Evolutionary conservation across 495 filamentous ascomycete genomes (phyloP).

Genomic region (Copromyces sp.): DNA sequence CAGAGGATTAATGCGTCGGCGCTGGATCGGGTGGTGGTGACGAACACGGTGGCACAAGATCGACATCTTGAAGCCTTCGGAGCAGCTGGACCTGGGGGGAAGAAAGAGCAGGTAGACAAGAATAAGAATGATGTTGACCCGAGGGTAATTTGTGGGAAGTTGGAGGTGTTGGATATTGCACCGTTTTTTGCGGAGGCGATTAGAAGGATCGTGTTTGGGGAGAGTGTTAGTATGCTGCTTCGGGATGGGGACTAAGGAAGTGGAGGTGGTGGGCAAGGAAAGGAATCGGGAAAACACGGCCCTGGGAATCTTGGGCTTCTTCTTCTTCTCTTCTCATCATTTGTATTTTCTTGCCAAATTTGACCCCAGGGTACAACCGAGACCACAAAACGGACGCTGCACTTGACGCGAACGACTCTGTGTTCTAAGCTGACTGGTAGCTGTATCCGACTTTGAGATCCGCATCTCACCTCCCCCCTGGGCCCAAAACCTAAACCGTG

Average conservation of each 20-base stretch:
- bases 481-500: neutral
- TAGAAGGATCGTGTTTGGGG: constrained; percentile 90
- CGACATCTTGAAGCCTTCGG: constrained; percentile 15
- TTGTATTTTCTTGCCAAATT: neutral
- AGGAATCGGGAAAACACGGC: neutral
- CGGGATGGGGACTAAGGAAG: neutral
- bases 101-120: constrained; percentile 40
- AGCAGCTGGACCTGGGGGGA: constrained; percentile 57
- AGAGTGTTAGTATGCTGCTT: constrained; percentile 95
- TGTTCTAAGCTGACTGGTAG: neutral
- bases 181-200: constrained; percentile 96
- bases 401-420: neutral
- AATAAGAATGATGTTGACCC: neutral
- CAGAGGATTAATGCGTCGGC: constrained; percentile 85
- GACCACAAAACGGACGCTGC: no score
- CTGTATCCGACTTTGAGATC: neutral
- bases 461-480: neutral
- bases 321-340: neutral
- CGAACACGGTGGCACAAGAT: constrained; percentile 84
- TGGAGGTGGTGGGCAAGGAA: neutral
- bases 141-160: constrained; percentile 6
- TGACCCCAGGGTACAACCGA: no score
- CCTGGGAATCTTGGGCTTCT: neutral
- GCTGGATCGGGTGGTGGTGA: constrained; percentile 84
- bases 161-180: constrained; percentile 87